A percentile compares a stretch with the other conserved stretches of the same genome.
Evolutionary conservation across 306 rosid genomes (phyloP).

Genomic region (Hippophae rhamnoides): DNA sequence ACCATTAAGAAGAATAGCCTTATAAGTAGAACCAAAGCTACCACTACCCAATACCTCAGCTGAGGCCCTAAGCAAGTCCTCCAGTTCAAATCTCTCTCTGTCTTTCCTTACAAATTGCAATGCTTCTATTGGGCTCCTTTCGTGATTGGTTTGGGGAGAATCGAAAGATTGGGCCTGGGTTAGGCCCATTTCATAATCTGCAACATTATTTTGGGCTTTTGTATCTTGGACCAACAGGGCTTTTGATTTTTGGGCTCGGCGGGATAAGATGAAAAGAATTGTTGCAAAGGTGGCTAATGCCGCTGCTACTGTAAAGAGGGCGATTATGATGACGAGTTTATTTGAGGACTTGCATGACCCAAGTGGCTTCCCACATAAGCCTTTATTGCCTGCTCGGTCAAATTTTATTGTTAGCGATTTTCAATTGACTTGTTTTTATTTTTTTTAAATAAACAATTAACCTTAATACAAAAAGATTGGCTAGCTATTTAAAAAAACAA

Average conservation of each 20-base stretch:
- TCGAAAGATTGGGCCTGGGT: conserved; percentile 12
- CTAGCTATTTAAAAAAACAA: not conserved
- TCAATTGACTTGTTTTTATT: too few relatives aligned
- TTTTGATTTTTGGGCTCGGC: conserved; percentile 10
- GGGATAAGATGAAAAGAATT: conserved; percentile 16
- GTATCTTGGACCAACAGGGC: not conserved
- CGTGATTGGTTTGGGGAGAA: conserved; percentile 7
- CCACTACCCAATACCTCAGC: conserved; percentile 84
- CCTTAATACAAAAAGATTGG: too few relatives aligned
- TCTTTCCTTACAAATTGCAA: conserved; percentile 39
- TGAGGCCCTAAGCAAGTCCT: conserved; percentile 60
- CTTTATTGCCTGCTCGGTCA: conserved; percentile 46
- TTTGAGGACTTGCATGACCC: conserved; percentile 34
- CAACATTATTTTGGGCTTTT: not conserved
- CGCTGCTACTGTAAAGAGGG: conserved; percentile 16
- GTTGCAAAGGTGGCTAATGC: conserved; percentile 21
- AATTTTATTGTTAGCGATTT: not conserved
- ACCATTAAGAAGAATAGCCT: conserved; percentile 51
- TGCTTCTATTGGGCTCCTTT: conserved; percentile 16
- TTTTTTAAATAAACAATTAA: too few relatives aligned
- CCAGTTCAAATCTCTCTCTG: conserved; percentile 39
- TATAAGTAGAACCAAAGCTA: conserved; percentile 71
- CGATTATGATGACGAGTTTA: conserved; percentile 19
- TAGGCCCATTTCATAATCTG: conserved; percentile 13
- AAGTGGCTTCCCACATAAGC: conserved; percentile 62